Evolutionary conservation across 768 basidiomycete species (phyloP), one percentile per base, ranked within the genome.

Genomic region (Punctularia strigosozonata): DNA sequence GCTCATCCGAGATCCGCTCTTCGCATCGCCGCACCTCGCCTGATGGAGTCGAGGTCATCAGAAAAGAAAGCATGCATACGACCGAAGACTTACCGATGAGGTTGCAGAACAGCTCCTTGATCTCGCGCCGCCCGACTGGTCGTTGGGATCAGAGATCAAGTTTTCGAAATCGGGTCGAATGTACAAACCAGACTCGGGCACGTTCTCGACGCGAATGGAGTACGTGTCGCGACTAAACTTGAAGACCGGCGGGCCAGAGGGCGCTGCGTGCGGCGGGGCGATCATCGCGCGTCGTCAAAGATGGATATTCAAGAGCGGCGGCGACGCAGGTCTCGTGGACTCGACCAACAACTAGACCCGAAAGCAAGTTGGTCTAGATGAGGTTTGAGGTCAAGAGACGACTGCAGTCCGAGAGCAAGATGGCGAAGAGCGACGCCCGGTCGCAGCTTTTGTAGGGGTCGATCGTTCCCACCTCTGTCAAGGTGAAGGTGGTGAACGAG

Each of bases 71-170:
- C 6, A 43, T 39, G 10, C n/a, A 17, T 38, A 36, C 41, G 21
- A 36, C 12, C 18, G 30, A 15, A 36, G 44, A 44, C 50, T 17
- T 50, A 76, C 77, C 77, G 37, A 78, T 73, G 33, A 75, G 61
- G 22, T 60, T 69, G 42, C 60, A 66, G 52, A 81, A 81, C 40
- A 80, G 56, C 12, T 71, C 61, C 17, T 72, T 57, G 17, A 80
- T 60, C 45, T 79, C 76, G 21, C 53, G 52, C 46, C 62, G 55
- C 39, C 55, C 60, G 23, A 57, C 65, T 64, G 14, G 15, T 18
- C 21, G 5, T 19, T 40, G 18, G 30, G 34, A 14, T n/a, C 25
- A 18, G 15, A 30, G 24, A 14, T 5, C 36, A 13, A 3, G 13
- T 32, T 3, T 4, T 38, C 8, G 35, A 20, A 31, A 4, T 15